Evolutionary conservation across 192 early-diverging fungal genomes (phyloP), one percentile per base, ranked within the genome.

Genomic region (Coemansia sp.): DNA sequence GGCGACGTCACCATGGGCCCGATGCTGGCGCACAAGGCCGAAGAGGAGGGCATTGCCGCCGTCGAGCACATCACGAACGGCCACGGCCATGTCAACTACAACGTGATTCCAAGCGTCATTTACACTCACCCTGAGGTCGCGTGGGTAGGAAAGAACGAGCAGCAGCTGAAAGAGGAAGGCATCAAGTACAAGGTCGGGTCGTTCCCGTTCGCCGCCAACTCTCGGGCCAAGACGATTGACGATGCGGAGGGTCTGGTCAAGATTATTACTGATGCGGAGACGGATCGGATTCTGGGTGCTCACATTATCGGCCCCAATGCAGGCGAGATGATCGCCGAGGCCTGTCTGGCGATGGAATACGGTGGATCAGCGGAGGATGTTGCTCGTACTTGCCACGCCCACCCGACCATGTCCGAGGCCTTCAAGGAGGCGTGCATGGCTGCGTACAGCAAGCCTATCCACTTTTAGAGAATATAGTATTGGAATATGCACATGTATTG

Each of bases 11-110:
- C 94, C 61, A 87, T 89, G 59, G 97, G 97, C 61, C 90, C 94
- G 55, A 98, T 98, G 97, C 88, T 98, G 74, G 97, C 97, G 19
- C 97, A 98, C 92, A 98, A 98, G 86, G 94, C 97, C 50, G 97
- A 98, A 82, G 97, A 98, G 81, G 97, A 98, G 78, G 95, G 95
- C 74, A 96, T 98, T 77, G 97, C 97, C 29, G 93, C 90, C 60
- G 93, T 90, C 62, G 97, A 98, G 79, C 87, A 92, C 84, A 92
- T 98, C 58, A 87, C 87, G 58, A 85, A 85, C 57, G 94, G 94
- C 54, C 88, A 96, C 71, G 97, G 97, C 50, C 94, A 97, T 76
- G 97, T 98, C 84, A 97, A 98, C 92, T 98, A 98, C 82, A 86
- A 92, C 75, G 94, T 89, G 37, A 94, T 98, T 67, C 97, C 97